A percentile compares a stretch with the other conserved stretches of the same genome.
phyloP scores from a whole-genome alignment of 352 stramenopile species.

The Elongisporangium anandrum region DNA sequence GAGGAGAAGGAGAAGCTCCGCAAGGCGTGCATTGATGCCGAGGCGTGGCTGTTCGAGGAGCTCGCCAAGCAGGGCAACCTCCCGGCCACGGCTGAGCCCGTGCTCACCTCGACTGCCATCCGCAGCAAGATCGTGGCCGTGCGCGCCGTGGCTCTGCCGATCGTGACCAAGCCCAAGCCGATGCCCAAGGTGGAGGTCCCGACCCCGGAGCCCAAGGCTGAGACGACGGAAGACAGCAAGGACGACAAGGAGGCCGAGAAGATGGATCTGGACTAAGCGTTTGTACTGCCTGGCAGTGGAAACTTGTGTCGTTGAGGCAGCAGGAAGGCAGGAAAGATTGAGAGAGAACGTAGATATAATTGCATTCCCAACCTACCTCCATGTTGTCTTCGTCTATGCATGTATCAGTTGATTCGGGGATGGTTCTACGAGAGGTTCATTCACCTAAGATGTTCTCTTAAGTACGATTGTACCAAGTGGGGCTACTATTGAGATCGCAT shows the following conservation, averaged over 20 bases:
- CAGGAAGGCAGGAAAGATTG: conserved; percentile 1
- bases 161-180: conserved; percentile 97
- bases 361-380: background rate
- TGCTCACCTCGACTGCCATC: conserved; percentile 89
- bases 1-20: conserved; percentile 94
- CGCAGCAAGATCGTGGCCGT: conserved; percentile 90
- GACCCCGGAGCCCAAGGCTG: conserved; percentile 34
- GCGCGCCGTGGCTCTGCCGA: conserved; percentile 85
- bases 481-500: background rate
- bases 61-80: conserved; percentile 93
- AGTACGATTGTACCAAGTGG: background rate
- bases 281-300: too few species aligned
- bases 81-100: conserved; percentile 82
- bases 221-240: conserved; percentile 17
- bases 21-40: conserved; percentile 83
- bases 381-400: background rate
- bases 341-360: background rate
- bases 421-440: too few species aligned
- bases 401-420: too few species aligned
- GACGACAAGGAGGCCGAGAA: conserved; percentile 51
- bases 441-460: background rate
- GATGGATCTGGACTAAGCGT: conserved; percentile 83
- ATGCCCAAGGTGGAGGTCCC: conserved; percentile 73
- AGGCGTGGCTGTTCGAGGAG: conserved; percentile 96
- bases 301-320: conserved; percentile 7